Evolutionary conservation across 2,329 filamentous ascomycete species (phyloP).

Genomic region (Stachybotrys chlorohalonatus): DNA sequence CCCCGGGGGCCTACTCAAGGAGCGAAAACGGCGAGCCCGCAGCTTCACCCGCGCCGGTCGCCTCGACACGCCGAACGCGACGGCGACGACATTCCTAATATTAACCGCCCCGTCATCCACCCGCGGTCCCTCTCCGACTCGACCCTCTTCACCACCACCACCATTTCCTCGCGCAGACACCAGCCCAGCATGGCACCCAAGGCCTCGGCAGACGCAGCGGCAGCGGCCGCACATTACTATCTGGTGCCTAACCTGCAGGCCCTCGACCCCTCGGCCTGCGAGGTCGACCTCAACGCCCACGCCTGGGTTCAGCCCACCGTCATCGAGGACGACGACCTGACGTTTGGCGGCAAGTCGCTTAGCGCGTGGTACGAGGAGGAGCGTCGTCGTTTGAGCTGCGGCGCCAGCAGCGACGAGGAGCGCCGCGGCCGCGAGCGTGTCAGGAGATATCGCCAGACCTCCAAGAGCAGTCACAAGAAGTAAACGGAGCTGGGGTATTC

Average conservation of each 20-base stretch:
- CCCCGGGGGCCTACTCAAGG: neutral
- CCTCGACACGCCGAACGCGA: neutral
- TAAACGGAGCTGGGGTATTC: constrained; percentile 6
- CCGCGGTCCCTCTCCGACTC: neutral
- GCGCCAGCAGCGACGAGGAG: constrained; percentile 28
- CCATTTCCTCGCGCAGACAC: neutral
- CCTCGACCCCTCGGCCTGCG: constrained; percentile 20
- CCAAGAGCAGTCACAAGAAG: constrained; percentile 20
- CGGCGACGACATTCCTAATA: neutral
- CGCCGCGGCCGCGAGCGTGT: constrained; percentile 28
- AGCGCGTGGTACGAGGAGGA: constrained; percentile 54
- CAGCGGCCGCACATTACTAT: constrained; percentile 15
- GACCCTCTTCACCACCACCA: neutral
- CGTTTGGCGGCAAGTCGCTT: constrained; percentile 50
- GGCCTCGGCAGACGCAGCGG: neutral
- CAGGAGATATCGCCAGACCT: constrained; percentile 16
- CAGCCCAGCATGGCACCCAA: constrained; percentile 1
- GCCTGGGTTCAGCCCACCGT: constrained; percentile 45
- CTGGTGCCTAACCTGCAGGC: constrained; percentile 22
- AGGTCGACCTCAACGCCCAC: constrained; percentile 23
- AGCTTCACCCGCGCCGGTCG: neutral
- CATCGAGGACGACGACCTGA: constrained; percentile 53
- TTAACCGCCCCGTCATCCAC: neutral
- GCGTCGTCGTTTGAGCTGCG: constrained; percentile 31
- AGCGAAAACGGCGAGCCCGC: neutral